Evolutionary conservation across 1,139 yeast genomes (phyloP), one percentile per base, ranked within the genome.

Genomic region (Yamadazyma taylorii): DNA sequence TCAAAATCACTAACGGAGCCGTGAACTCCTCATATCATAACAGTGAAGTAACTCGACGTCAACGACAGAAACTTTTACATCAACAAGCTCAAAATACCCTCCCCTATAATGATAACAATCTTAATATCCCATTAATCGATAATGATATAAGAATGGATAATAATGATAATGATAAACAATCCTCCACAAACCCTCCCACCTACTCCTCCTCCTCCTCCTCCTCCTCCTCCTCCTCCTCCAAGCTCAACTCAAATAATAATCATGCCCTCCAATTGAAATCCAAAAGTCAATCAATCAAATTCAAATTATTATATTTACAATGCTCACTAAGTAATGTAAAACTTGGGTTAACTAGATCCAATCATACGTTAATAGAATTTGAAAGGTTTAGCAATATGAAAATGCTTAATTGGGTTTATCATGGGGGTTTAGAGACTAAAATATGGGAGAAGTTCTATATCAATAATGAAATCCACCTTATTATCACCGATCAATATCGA

Each of bases 1-100:
- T 76, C 56, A 71, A 68, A 38, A 60, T 73, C 11, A 53, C 56
- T 33, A 72, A 63, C 41, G 77, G 77, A 1, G 58, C 61, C 26
- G 52, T 52, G 11, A 39, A 10, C 3, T 25, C 34, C 11, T n/a
- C 34, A 24, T 53, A 40, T 34, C 73, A 66, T 41, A 70, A 69
- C 42, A 67, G 58, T 39, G 34, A 54, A 0, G 53, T 65, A 9
- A 12, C 24, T 24, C 7, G 36, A 26, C 5, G 16, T 25, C 21
- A 27, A 27, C 19, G 30, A 27, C 30, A 16, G 12, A 27, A 27
- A 16, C 5, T 11, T 14, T 11, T 25, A n/a, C 21, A 11, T 17
- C 12, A 36, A 27, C 30, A 31, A 14, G 9, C 24, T 25, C 32
- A 28, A 32, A 16, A 37, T 32, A 25, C 5, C 17, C 15, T 7